Conservation (phyloP, 163 green algal species). For the Volvox carteri region DNA sequence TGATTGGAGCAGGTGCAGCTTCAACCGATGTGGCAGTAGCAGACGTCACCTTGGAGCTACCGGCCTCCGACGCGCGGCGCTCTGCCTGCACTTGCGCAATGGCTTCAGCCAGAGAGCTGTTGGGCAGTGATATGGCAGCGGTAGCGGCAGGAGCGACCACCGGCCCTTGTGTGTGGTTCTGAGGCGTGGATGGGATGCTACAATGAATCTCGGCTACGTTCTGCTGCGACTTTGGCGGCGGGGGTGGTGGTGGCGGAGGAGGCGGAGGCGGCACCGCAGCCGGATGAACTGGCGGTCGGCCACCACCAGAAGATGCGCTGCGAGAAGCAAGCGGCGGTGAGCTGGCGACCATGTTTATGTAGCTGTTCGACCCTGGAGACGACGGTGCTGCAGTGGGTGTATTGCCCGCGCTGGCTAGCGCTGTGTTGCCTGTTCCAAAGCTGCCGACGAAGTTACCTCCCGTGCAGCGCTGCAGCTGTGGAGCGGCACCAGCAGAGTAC, state of each 20-base stretch:
- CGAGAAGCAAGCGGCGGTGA: slow-evolving; percentile 34
- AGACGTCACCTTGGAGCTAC: background rate
- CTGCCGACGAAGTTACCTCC: slow-evolving; percentile 25
- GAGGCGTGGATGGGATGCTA: background rate
- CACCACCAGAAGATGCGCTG: background rate
- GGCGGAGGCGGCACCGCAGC: background rate
- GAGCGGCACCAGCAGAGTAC: background rate
- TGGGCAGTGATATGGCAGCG: background rate
- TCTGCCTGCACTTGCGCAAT: slow-evolving; percentile 28
- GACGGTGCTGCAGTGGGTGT: slow-evolving; percentile 7
- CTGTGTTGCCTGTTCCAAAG: slow-evolving; percentile 9
- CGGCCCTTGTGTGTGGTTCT: background rate
- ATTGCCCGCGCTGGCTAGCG: background rate
- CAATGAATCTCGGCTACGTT: background rate
- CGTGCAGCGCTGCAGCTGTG: background rate
- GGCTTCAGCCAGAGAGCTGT: slow-evolving; percentile 34
- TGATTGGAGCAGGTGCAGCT: background rate
- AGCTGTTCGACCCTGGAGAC: background rate
- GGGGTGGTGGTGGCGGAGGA: background rate
- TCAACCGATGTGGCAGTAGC: background rate
- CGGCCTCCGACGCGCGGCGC: slow-evolving; percentile 35
- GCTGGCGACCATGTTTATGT: background rate
- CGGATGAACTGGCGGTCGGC: slow-evolving; percentile 32
- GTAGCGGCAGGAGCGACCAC: background rate
- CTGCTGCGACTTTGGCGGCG: background rate